Conservation (phyloP, 371 early-diverging fungal genomes). For the Chytridium lagenaria region DNA sequence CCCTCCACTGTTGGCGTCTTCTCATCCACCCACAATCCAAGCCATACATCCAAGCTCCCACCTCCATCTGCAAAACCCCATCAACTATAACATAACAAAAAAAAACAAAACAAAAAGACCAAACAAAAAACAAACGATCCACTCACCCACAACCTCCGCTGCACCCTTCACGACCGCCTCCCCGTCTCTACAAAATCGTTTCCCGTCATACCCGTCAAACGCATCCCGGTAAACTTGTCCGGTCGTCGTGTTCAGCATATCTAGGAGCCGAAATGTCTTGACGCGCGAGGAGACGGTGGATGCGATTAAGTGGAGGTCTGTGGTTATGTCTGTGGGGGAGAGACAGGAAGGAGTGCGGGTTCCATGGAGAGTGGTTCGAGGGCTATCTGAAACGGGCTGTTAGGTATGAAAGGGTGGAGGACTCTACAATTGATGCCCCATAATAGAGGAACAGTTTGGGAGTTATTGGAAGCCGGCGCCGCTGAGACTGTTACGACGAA, state of each 20-base stretch:
- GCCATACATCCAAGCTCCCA: conserved; percentile 6
- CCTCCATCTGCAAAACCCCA: no score
- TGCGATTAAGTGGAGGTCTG: not conserved
- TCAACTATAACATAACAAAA: no score
- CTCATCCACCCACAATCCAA: conserved; percentile 15
- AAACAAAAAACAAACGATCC: not conserved
- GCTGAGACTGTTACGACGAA: no score
- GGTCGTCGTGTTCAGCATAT: not conserved
- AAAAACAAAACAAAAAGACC: no score
- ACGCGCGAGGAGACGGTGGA: not conserved
- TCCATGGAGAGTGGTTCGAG: not conserved
- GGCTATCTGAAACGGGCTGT: not conserved
- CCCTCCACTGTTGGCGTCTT: not conserved
- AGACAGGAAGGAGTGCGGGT: not conserved
- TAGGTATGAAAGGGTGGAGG: not conserved
- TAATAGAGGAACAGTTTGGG: no score
- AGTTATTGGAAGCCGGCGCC: no score
- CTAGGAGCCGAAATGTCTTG: conserved; percentile 2
- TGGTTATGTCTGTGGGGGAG: not conserved
- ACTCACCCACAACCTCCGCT: not conserved
- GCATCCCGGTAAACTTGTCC: not conserved
- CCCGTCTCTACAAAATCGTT: not conserved
- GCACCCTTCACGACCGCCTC: not conserved
- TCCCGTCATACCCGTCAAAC: not conserved
- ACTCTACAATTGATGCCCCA: conserved; percentile 13